Percentiles rank a stretch among this genome's conserved stretches.
phyloP scores from a whole-genome alignment of 2,329 filamentous ascomycete species.

The Chrysosporium queenslandicum region DNA sequence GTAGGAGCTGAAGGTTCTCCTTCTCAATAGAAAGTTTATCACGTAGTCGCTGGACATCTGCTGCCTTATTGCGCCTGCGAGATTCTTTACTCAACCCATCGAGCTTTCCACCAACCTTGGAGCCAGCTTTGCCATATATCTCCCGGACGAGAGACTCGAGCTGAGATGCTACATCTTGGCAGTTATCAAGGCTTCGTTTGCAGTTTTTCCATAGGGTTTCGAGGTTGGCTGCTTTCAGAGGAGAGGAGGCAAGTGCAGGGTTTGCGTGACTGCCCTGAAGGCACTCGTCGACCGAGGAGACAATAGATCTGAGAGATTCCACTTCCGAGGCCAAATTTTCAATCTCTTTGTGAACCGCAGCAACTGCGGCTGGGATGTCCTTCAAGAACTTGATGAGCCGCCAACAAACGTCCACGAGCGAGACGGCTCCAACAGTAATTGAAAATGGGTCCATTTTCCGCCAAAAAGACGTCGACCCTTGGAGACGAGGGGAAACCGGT shows the following conservation, averaged over 20 bases:
- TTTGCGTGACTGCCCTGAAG: not conserved
- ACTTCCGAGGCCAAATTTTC: slow-evolving; percentile 15
- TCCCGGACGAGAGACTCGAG: slow-evolving; percentile 12
- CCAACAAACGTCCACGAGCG: slow-evolving; percentile 14
- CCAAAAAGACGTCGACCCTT: not conserved
- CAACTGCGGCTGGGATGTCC: slow-evolving; percentile 8
- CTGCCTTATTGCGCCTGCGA: slow-evolving; percentile 12
- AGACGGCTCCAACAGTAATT: slow-evolving; percentile 11
- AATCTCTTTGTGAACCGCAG: slow-evolving; percentile 16
- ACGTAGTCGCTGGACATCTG: slow-evolving; percentile 5
- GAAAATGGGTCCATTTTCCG: slow-evolving; percentile 16
- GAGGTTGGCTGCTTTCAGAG: not conserved
- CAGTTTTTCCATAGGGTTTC: slow-evolving; percentile 9
- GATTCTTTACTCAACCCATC: slow-evolving; percentile 16
- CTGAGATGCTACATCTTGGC: slow-evolving; percentile 1
- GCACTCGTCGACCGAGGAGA: slow-evolving; percentile 8
- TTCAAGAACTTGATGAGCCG: slow-evolving; percentile 16
- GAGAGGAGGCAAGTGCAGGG: not conserved
- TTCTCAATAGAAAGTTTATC: slow-evolving; percentile 13
- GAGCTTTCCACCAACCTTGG: slow-evolving; percentile 18
- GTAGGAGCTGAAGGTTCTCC: slow-evolving; percentile 13
- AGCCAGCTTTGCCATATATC: slow-evolving; percentile 11
- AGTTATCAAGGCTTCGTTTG: not conserved
- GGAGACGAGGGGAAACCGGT: not conserved
- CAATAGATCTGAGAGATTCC: slow-evolving; percentile 13